Conservation (phyloP, 495 filamentous ascomycete genomes). For the Geoglossum glabrum region DNA sequence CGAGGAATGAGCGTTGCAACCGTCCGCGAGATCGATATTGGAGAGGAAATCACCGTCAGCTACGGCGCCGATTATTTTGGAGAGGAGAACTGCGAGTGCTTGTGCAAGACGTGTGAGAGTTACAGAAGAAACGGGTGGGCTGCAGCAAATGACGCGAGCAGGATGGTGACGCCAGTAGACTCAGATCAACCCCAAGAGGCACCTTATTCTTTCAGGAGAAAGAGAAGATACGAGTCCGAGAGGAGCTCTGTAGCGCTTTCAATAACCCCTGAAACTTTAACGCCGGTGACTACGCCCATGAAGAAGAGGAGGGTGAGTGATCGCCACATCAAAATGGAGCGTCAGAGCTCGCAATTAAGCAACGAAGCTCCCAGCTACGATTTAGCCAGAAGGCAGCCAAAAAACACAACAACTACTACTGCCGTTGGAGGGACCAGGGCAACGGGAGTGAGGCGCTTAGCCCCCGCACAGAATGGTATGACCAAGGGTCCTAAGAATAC, state of each 20-base stretch:
- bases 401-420: too few relatives aligned
- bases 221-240: constrained; percentile 10
- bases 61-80: constrained; percentile 97
- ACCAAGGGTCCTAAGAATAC: background rate
- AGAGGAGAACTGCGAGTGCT: constrained; percentile 80
- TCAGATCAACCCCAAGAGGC: constrained; percentile 5
- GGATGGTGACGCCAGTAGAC: background rate
- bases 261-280: background rate
- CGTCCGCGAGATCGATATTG: constrained; percentile 55
- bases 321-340: background rate
- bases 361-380: background rate
- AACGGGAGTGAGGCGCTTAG: background rate
- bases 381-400: background rate
- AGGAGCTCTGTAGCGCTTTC: background rate
- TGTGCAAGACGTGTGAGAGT: constrained; percentile 77
- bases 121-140: constrained; percentile 64
- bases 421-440: background rate
- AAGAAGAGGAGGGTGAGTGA: background rate
- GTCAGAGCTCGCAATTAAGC: background rate
- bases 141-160: constrained; percentile 1
- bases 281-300: background rate
- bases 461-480: background rate
- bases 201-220: constrained; percentile 12
- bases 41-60: constrained; percentile 87
- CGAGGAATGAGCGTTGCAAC: constrained; percentile 80